Conservation (phyloP, 169 alveolate genomes). For the Plasmodium falciparum region DNA sequence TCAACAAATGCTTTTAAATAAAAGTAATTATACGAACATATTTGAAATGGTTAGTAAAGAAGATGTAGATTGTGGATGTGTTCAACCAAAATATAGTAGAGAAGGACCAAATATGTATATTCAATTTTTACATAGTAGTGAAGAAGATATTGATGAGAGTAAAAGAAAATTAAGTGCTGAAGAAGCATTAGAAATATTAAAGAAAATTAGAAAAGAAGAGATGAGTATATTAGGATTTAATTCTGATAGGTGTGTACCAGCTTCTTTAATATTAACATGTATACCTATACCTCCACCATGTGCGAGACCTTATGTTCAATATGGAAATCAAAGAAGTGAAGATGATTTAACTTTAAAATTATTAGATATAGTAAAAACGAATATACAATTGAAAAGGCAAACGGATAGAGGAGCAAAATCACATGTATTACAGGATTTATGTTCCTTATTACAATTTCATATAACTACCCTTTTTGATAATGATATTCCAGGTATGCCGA, state of each 20-base stretch:
- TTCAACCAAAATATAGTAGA: constrained; percentile 91
- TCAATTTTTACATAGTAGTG: constrained; percentile 87
- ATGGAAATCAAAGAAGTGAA: constrained; percentile 95
- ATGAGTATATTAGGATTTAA: constrained; percentile 95
- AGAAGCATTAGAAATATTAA: constrained; percentile 92
- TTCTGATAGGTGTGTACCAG: constrained; percentile 95
- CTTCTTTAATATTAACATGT: constrained; percentile 95
- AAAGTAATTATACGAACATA: constrained; percentile 50
- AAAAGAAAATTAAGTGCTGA: constrained; percentile 90
- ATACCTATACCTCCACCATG: constrained; percentile 99
- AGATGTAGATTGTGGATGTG: constrained; percentile 89
- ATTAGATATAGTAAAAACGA: constrained; percentile 96
- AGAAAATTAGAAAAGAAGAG: constrained; percentile 92
- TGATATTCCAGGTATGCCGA: constrained; percentile 97
- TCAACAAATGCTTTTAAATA: constrained; percentile 68
- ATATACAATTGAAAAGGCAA: constrained; percentile 91
- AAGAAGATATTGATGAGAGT: constrained; percentile 86
- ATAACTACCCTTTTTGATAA: constrained; percentile 98
- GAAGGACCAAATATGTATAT: constrained; percentile 92
- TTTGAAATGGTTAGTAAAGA: constrained; percentile 78
- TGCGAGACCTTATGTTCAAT: constrained; percentile 98
- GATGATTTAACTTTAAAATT: constrained; percentile 98
- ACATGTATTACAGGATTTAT: constrained; percentile 94
- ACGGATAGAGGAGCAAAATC: constrained; percentile 93
- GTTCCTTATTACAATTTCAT: constrained; percentile 94